Evolutionary conservation across 1,139 yeast genomes (phyloP).

Genomic region (Saccharomyces hybrid): DNA sequence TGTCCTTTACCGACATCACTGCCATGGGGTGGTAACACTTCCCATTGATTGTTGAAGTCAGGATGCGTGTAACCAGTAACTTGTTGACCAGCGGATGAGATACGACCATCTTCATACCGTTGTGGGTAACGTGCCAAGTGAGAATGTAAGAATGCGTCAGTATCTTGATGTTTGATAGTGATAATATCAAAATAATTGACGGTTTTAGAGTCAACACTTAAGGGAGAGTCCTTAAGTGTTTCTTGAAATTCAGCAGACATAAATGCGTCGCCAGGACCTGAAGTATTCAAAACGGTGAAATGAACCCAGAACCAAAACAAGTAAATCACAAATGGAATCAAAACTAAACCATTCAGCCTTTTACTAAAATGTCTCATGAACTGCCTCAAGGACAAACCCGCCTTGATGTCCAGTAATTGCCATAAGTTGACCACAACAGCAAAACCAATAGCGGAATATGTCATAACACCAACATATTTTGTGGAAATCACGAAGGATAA

Average conservation of each 20-base stretch:
- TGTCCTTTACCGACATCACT: slow-evolving; percentile 37
- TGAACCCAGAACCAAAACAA: slow-evolving; percentile 92
- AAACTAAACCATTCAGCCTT: slow-evolving; percentile 62
- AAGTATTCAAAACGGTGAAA: slow-evolving; percentile 65
- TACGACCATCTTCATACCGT: slow-evolving; percentile 92
- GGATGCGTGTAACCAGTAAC: slow-evolving; percentile 61
- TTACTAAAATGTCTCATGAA: slow-evolving; percentile 67
- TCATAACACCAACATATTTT: slow-evolving; percentile 90
- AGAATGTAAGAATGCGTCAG: slow-evolving; percentile 76
- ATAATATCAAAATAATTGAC: slow-evolving; percentile 69
- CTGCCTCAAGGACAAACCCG: slow-evolving; percentile 55
- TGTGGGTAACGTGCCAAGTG: slow-evolving; percentile 70
- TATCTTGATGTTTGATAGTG: slow-evolving; percentile 70
- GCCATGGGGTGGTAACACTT: slow-evolving; percentile 60
- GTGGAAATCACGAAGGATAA: slow-evolving; percentile 88
- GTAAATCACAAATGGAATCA: slow-evolving; percentile 75
- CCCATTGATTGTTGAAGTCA: slow-evolving; percentile 79
- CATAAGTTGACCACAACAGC: slow-evolving; percentile 85
- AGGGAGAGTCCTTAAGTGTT: slow-evolving; percentile 72
- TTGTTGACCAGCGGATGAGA: slow-evolving; percentile 92
- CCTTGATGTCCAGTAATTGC: slow-evolving; percentile 66
- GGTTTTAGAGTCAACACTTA: slow-evolving; percentile 62
- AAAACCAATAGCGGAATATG: slow-evolving; percentile 76
- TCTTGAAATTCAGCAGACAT: slow-evolving; percentile 94
- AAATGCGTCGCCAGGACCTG: slow-evolving; percentile 94